phyloP scores from a whole-genome alignment of 495 filamentous ascomycete genomes.

The Aspergillus taichungensis region DNA sequence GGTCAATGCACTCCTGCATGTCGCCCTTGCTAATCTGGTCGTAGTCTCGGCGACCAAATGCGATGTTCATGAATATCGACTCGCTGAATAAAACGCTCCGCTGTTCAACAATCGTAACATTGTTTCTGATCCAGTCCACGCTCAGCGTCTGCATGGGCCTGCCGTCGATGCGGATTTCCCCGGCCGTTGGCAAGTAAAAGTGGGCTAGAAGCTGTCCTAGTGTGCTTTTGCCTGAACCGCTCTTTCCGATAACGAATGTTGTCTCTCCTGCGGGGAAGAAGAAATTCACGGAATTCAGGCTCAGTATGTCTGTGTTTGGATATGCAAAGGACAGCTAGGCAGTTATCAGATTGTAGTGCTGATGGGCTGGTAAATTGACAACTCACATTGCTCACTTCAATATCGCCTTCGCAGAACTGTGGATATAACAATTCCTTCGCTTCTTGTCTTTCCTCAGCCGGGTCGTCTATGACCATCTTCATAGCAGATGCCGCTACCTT shows the following conservation, averaged over 20 bases:
- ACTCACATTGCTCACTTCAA: constrained; percentile 63
- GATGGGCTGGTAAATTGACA: not conserved
- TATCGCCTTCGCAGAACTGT: constrained; percentile 49
- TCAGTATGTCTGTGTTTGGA: constrained; percentile 55
- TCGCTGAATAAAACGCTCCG: constrained; percentile 77
- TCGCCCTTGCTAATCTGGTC: constrained; percentile 41
- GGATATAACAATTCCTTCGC: constrained; percentile 19
- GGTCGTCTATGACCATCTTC: constrained; percentile 28
- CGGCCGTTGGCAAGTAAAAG: constrained; percentile 61
- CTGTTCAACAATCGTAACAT: constrained; percentile 79
- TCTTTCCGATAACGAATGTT: constrained; percentile 76
- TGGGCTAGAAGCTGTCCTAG: constrained; percentile 68
- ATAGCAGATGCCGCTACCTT: constrained; percentile 62
- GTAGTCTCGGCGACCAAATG: constrained; percentile 54
- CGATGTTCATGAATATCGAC: constrained; percentile 70
- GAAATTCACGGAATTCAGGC: constrained; percentile 52
- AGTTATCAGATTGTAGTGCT: not conserved
- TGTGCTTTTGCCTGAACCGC: constrained; percentile 92
- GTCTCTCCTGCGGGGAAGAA: constrained; percentile 64
- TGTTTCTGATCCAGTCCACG: constrained; percentile 64
- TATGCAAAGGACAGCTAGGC: constrained; percentile 69
- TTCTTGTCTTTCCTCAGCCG: constrained; percentile 17
- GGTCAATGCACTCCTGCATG: constrained; percentile 44
- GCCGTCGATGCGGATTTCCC: constrained; percentile 64
- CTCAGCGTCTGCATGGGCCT: constrained; percentile 53